Evolutionary conservation across 768 basidiomycete species (phyloP).

Genomic region (Naganishia kalamii): DNA sequence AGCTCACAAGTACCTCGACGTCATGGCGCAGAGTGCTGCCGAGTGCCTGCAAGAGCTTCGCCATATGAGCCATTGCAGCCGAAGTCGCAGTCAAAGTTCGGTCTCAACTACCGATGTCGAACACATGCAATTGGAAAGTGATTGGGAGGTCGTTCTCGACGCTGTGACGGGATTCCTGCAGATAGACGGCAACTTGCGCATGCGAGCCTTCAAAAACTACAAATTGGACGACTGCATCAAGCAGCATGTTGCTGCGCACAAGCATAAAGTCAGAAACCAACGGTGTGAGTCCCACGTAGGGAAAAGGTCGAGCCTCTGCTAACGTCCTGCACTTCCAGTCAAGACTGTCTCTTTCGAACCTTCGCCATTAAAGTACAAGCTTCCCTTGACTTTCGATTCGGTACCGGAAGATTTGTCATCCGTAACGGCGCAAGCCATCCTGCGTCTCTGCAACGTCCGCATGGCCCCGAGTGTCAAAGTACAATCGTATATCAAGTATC

Average conservation of each 20-base stretch:
- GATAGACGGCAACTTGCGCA: conserved; percentile 44
- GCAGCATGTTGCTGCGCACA: not conserved
- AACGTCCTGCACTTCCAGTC: conserved; percentile 31
- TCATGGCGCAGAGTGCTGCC: conserved; percentile 44
- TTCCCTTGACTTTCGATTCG: conserved; percentile 32
- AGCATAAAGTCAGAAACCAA: not conserved
- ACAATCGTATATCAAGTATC: conserved; percentile 41
- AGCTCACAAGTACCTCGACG: conserved; percentile 40
- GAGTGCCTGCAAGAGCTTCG: conserved; percentile 45
- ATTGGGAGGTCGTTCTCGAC: conserved; percentile 37
- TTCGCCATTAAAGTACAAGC: conserved; percentile 41
- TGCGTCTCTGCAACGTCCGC: not conserved
- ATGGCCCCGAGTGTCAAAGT: conserved; percentile 16
- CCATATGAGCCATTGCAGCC: conserved; percentile 30
- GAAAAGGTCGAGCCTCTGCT: not conserved
- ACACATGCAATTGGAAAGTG: conserved; percentile 27
- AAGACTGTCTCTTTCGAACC: conserved; percentile 48
- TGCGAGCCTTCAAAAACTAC: conserved; percentile 40
- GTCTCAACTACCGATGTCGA: conserved; percentile 22
- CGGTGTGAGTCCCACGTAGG: not conserved
- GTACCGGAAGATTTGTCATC: not conserved
- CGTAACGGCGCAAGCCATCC: not conserved
- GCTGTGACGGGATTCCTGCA: conserved; percentile 45
- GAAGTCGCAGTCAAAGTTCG: conserved; percentile 16
- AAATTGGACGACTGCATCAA: conserved; percentile 31